Base-by-base conservation (phyloP, 768 basidiomycete genomes). In the Tubosaeta brunneosetosa region DNA sequence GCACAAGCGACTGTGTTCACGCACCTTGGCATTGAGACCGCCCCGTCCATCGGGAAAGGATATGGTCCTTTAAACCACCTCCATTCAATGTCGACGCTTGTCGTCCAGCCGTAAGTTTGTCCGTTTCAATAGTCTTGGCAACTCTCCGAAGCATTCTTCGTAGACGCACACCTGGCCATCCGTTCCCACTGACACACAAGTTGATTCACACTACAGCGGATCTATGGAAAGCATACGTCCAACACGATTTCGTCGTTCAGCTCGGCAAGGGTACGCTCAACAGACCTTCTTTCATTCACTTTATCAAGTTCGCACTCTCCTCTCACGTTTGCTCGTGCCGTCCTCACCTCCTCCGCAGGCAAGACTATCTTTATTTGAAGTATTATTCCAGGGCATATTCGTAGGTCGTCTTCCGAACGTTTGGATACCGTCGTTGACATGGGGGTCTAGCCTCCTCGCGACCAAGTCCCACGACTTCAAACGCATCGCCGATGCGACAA, bases 41-140 rank as follows among this genome's bases (percentile, higher is more conserved):
- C 91, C 0, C 69, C 72, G 34, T 68, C 79, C 0, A 78, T 94
- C 6, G 94, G 92, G 0, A 66, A 73, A 10, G 93, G 94, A 0
- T 73, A 85, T 49, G 93, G 93, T 1, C 94, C 94, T 3, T 75
- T 97, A 17, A 92, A 97, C 67, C 93, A 97, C 63, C 72, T 88
- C 48, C 88, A 92, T 61, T 73, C 81, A 0, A 72, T 83, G 13
- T 63, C 73, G 2, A 70, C 57, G 4, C 71, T 76, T 1, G 56
- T 73, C 1, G 67, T 95, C 16, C 79, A 82, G 1, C 68, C 69
- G 83, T 83, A 61, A 59, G 91, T 78, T 44, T 50, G 60, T 51
- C 19, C 11, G 22, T n/a, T 32, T 16, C 49, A 10, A 22, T 7
- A 19, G 0, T 14, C 12, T 8, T 14, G 7, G 31, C 44, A 10